phyloP scores from a whole-genome alignment of 257 asterid genomes.

The Osmanthus fragrans region DNA sequence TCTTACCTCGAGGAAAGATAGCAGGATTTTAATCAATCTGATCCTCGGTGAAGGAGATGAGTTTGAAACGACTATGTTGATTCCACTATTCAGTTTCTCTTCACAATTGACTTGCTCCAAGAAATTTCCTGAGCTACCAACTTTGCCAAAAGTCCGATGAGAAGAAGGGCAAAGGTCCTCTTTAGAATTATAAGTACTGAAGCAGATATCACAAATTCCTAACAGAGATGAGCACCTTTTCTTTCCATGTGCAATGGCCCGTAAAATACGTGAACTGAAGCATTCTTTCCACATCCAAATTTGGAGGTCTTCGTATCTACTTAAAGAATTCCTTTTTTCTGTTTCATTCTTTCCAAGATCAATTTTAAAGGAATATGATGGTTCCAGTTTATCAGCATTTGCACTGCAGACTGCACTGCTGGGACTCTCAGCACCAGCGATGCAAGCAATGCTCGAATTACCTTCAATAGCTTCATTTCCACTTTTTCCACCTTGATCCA shows the following conservation, averaged over 20 bases:
- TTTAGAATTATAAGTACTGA: conserved; percentile 41
- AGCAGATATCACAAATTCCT: conserved; percentile 67
- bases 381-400: conserved; percentile 51
- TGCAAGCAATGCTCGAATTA: conserved; percentile 34
- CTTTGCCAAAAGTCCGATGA: conserved; percentile 27
- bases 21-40: conserved; percentile 68
- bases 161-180: conserved; percentile 55
- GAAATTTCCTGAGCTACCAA: conserved; percentile 30
- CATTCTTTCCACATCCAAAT: conserved; percentile 88
- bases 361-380: conserved; percentile 68
- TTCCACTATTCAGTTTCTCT: conserved; percentile 35
- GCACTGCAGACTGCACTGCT: conserved; percentile 51
- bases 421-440: conserved; percentile 53
- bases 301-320: conserved; percentile 68
- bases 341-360: conserved; percentile 61
- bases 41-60: conserved; percentile 58
- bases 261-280: conserved; percentile 47
- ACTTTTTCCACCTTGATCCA: conserved; percentile 22
- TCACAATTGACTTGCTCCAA: conserved; percentile 29
- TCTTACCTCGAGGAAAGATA: conserved; percentile 73
- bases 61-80: conserved; percentile 27
- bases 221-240: conserved; percentile 59
- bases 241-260: conserved; percentile 59
- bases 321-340: conserved; percentile 52
- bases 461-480: conserved; percentile 45